Conservation (phyloP, 2,329 filamentous ascomycete species). For the Colletotrichum ledebouriae region DNA sequence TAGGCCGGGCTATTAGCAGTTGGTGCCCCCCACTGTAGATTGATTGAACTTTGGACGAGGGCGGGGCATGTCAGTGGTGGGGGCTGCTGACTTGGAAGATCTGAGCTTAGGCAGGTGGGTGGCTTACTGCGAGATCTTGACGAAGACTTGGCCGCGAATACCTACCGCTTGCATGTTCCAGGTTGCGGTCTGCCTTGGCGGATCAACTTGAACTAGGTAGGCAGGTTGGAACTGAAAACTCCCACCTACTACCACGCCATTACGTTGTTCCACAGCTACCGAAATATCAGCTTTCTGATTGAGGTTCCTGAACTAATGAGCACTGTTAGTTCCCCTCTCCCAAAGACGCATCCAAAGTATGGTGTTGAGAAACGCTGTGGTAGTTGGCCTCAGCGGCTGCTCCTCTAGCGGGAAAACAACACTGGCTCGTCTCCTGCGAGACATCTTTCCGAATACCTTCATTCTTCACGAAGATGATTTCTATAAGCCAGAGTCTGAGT, state of each 20-base stretch:
- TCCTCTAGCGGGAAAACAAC: slow-evolving; percentile 97
- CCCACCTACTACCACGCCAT: too few species aligned
- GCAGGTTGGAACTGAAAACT: too few species aligned
- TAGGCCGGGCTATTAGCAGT: slow-evolving; percentile 29
- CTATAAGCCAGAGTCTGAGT: slow-evolving; percentile 84
- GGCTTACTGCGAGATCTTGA: slow-evolving; percentile 22
- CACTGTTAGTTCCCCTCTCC: not conserved
- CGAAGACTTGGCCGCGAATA: slow-evolving; percentile 31
- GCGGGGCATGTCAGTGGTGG: slow-evolving; percentile 35
- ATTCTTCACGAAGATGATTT: slow-evolving; percentile 98
- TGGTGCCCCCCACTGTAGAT: slow-evolving; percentile 25
- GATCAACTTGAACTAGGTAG: too few species aligned
- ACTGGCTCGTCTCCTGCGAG: slow-evolving; percentile 84
- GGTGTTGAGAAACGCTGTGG: slow-evolving; percentile 62
- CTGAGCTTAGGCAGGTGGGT: not conserved
- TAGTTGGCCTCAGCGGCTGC: slow-evolving; percentile 88
- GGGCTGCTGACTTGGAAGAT: slow-evolving; percentile 24
- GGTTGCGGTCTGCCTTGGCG: slow-evolving; percentile 7
- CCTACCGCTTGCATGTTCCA: slow-evolving; percentile 32
- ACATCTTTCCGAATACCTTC: slow-evolving; percentile 82
- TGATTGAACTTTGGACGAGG: not conserved
- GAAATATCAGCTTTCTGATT: too few species aligned
- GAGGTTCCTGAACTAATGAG: not conserved
- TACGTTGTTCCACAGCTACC: too few species aligned
- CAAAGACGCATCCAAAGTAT: slow-evolving; percentile 47